Conservation (phyloP, 352 stramenopile species). For the Pythium scleroteichum region DNA sequence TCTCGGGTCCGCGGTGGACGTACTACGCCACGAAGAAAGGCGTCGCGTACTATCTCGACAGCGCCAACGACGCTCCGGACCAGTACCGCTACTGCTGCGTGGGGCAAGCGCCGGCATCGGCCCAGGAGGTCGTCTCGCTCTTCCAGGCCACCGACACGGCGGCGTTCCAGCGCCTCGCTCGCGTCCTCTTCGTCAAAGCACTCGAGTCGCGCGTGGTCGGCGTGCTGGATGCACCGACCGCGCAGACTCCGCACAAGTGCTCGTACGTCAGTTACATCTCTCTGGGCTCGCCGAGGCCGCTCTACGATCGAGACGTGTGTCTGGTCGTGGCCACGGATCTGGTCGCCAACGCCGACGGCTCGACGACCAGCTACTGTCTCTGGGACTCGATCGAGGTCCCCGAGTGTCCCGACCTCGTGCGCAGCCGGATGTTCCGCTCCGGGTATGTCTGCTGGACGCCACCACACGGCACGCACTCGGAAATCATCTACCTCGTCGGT, state of each 20-base stretch:
- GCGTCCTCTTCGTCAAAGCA: slow-evolving; percentile 45
- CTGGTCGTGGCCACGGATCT: slow-evolving; percentile 39
- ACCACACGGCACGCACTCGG: slow-evolving; percentile 24
- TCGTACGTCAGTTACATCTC: slow-evolving; percentile 37
- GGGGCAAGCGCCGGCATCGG: slow-evolving; percentile 30
- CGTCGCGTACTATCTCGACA: slow-evolving; percentile 46
- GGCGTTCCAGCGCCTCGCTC: slow-evolving; percentile 31
- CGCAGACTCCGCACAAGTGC: slow-evolving; percentile 35
- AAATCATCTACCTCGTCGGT: slow-evolving; percentile 65
- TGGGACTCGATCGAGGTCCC: slow-evolving; percentile 54
- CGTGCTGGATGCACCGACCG: slow-evolving; percentile 43
- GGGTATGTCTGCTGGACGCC: slow-evolving; percentile 45
- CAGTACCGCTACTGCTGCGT: slow-evolving; percentile 55
- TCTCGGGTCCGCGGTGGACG: slow-evolving; percentile 25
- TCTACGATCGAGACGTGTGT: slow-evolving; percentile 41
- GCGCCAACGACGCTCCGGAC: slow-evolving; percentile 23
- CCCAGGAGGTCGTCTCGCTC: slow-evolving; percentile 42
- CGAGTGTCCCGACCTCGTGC: slow-evolving; percentile 25
- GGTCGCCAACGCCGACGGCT: slow-evolving; percentile 34
- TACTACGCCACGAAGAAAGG: slow-evolving; percentile 35
- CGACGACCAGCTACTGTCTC: slow-evolving; percentile 58
- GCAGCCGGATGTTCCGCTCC: slow-evolving; percentile 47
- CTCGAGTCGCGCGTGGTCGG: slow-evolving; percentile 42
- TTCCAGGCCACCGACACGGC: slow-evolving; percentile 41
- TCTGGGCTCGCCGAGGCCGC: slow-evolving; percentile 34